A percentile compares a stretch with the other conserved stretches of the same genome.
Evolutionary conservation across 306 rosid genomes (phyloP).

Genomic region (Pyrus bretschneideri): DNA sequence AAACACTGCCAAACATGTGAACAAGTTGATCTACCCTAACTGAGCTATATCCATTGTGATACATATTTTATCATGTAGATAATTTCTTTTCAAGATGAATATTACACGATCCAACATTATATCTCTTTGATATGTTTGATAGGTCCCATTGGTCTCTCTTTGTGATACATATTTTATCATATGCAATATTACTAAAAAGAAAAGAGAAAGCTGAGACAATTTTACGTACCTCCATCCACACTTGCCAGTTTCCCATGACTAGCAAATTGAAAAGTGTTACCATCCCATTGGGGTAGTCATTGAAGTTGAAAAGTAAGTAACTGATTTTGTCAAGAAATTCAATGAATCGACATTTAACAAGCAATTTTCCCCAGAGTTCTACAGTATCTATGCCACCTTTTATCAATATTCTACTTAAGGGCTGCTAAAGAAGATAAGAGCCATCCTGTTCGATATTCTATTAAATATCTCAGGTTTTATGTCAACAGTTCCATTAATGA

Average conservation of each 20-base stretch:
- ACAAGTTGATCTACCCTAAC: too few species aligned
- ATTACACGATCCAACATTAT: too few species aligned
- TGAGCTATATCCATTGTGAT: too few species aligned
- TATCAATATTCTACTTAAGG: neutral
- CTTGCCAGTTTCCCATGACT: slow-evolving; percentile 77
- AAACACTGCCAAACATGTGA: too few species aligned
- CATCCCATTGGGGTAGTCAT: slow-evolving; percentile 96
- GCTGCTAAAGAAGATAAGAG: neutral
- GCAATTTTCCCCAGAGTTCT: neutral
- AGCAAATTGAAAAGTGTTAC: slow-evolving; percentile 96
- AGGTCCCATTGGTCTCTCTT: too few species aligned
- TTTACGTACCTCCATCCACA: slow-evolving; percentile 68
- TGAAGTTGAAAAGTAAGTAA: slow-evolving; percentile 84
- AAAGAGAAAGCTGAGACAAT: neutral
- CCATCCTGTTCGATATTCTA: neutral
- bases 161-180: too few species aligned
- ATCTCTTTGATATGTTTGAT: too few species aligned
- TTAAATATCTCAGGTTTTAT: neutral
- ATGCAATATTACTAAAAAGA: neutral
- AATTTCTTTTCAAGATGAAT: too few species aligned
- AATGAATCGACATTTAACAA: slow-evolving; percentile 6
- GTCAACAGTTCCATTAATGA: too few species aligned
- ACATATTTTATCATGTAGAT: too few species aligned
- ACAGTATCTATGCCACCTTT: neutral
- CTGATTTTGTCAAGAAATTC: slow-evolving; percentile 69